Evolutionary conservation across 768 basidiomycete species (phyloP).

Genomic region (Collybia sordida): DNA sequence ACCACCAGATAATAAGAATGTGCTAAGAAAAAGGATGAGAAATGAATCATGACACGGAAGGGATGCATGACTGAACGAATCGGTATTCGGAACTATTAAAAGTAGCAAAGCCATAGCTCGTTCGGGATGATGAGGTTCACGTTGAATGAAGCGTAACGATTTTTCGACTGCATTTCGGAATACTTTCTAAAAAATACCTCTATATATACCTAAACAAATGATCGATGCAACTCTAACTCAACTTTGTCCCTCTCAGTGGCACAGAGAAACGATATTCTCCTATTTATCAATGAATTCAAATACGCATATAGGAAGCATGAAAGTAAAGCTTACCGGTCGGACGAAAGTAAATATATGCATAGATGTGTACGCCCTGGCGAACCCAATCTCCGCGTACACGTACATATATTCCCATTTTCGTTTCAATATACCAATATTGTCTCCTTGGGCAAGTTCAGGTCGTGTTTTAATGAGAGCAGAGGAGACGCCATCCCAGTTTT

Average conservation of each 20-base stretch:
- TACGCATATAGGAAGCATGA: background rate
- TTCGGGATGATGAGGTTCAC: too few species aligned
- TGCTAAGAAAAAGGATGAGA: too few species aligned
- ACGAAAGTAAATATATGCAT: constrained; percentile 8
- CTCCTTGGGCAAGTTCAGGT: constrained; percentile 9
- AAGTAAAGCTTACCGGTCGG: constrained; percentile 7
- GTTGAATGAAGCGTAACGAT: too few species aligned
- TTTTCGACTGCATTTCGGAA: too few species aligned
- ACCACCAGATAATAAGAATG: too few species aligned
- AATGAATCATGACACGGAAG: too few species aligned
- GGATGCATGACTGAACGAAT: too few species aligned
- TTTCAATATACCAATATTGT: constrained; percentile 34
- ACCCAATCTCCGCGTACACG: constrained; percentile 17
- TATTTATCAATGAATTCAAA: background rate
- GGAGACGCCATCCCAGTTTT: constrained; percentile 7
- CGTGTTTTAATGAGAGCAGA: constrained; percentile 6
- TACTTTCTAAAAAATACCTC: too few species aligned
- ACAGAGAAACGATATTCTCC: background rate
- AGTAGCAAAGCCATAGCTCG: too few species aligned
- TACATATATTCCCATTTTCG: constrained; percentile 33
- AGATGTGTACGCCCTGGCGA: constrained; percentile 13
- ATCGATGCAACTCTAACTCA: too few species aligned
- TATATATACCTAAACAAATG: too few species aligned
- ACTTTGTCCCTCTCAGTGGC: background rate
- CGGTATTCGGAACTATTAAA: too few species aligned